Conservation (phyloP, 140 eudicot species). For the Stevia rebaudiana region DNA sequence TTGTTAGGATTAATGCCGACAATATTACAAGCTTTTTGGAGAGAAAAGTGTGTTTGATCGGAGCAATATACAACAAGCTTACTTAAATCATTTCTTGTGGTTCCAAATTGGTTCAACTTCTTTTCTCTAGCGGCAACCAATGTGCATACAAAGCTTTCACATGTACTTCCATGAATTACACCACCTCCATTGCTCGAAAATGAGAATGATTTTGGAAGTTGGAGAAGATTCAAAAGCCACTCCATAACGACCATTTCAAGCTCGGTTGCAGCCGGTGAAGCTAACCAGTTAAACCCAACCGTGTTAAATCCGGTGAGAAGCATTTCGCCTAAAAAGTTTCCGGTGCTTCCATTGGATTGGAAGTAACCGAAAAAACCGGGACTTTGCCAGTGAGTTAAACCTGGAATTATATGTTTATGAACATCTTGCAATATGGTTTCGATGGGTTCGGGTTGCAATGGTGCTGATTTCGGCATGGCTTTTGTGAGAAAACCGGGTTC, state of each 20-base stretch:
- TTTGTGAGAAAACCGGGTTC: conserved; percentile 35
- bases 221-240: conserved; percentile 42
- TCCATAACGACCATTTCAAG: conserved; percentile 91
- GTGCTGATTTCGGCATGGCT: conserved; percentile 33
- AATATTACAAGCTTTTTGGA: conserved; percentile 26
- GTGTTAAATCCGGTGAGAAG: conserved; percentile 92
- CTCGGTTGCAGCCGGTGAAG: conserved; percentile 97
- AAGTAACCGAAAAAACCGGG: conserved; percentile 77
- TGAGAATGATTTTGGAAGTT: conserved; percentile 30
- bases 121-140: conserved; percentile 36
- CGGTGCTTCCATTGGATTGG: conserved; percentile 82
- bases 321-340: conserved; percentile 96
- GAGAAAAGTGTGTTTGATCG: conserved; percentile 40
- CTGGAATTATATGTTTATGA: conserved; percentile 58
- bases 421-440: conserved; percentile 34
- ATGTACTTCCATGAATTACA: conserved; percentile 42
- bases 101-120: too few species aligned
- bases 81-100: neutral
- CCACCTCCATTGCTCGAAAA: conserved; percentile 40
- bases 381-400: conserved; percentile 99
- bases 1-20: conserved; percentile 31
- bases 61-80: conserved; percentile 39
- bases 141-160: conserved; percentile 43
- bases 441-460: conserved; percentile 32
- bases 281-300: conserved; percentile 98